These are phyloP conservation scores for Cercospora beticola DNA, from an alignment of 2,329 filamentous ascomycete genomes.

Conservation along the genomic window DNA sequence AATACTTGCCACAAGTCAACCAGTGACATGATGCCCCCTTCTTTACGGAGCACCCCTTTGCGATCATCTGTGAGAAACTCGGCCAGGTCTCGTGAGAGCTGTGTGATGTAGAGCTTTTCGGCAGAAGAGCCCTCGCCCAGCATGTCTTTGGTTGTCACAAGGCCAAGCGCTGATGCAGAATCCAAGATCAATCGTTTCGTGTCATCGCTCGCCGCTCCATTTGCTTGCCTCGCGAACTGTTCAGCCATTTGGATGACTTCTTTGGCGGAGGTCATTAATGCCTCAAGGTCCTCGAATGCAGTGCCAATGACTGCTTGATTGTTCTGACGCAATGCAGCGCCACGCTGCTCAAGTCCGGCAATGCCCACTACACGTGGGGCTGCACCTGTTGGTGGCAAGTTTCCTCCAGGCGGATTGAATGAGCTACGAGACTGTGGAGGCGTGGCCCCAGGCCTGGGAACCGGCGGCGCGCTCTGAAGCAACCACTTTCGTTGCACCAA, in stretches of 20 bases:
- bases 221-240: slow-evolving; percentile 69
- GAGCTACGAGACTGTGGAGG: slow-evolving; percentile 29
- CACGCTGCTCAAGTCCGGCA: slow-evolving; percentile 83
- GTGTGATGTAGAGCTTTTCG: slow-evolving; percentile 84
- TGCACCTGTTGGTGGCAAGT: slow-evolving; percentile 27
- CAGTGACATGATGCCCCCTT: slow-evolving; percentile 84
- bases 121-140: slow-evolving; percentile 71
- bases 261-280: slow-evolving; percentile 95
- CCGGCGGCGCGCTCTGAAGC: slow-evolving; percentile 81
- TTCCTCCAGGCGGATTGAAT: slow-evolving; percentile 49
- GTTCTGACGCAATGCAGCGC: slow-evolving; percentile 81
- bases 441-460: slow-evolving; percentile 61
- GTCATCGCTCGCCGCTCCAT: slow-evolving; percentile 58
- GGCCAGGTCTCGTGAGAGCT: slow-evolving; percentile 78
- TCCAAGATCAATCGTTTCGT: slow-evolving; percentile 74
- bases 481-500: slow-evolving; percentile 96
- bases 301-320: slow-evolving; percentile 90
- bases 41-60: slow-evolving; percentile 71
- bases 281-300: slow-evolving; percentile 93
- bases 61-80: slow-evolving; percentile 87
- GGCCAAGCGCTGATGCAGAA: slow-evolving; percentile 77
- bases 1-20: slow-evolving; percentile 94
- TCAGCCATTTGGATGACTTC: slow-evolving; percentile 93
- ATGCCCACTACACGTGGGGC: slow-evolving; percentile 73
- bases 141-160: slow-evolving; percentile 95